Evolutionary conservation across 768 basidiomycete genomes (phyloP).

Genomic region (Mycena crocata): DNA sequence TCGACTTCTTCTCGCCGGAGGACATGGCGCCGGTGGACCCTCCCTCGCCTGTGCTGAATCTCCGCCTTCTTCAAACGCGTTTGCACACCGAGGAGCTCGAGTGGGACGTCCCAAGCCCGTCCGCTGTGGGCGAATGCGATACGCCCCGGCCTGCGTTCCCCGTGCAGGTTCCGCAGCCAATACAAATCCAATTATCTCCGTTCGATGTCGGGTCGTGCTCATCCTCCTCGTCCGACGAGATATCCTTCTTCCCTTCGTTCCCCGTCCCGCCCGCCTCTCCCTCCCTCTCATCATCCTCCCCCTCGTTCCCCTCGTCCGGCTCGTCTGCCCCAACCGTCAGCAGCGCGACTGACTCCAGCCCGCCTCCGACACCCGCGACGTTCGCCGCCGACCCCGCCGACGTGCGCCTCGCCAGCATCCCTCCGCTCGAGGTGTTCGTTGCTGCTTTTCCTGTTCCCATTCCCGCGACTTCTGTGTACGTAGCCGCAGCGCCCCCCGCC

Average conservation of each 20-base stretch:
- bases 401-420: neutral
- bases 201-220: neutral
- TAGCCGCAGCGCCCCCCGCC: too few relatives aligned
- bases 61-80: neutral
- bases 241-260: neutral
- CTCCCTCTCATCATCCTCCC: neutral
- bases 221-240: neutral
- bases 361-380: neutral
- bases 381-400: neutral
- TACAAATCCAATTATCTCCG: neutral
- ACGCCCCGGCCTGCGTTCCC: constrained; percentile 44
- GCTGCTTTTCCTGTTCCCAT: too few relatives aligned
- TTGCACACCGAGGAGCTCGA: neutral
- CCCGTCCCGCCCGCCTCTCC: constrained; percentile 19
- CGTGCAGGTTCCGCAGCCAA: neutral
- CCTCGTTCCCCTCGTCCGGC: neutral
- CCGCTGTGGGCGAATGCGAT: neutral
- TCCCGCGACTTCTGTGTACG: too few relatives aligned
- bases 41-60: neutral
- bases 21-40: neutral
- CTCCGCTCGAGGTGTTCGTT: too few relatives aligned
- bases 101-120: neutral
- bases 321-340: neutral
- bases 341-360: neutral
- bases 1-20: neutral